These are phyloP conservation scores for Dothidotthia symphoricarpi DNA, from an alignment of 2,329 filamentous ascomycete genomes.

Conservation along the genomic window DNA sequence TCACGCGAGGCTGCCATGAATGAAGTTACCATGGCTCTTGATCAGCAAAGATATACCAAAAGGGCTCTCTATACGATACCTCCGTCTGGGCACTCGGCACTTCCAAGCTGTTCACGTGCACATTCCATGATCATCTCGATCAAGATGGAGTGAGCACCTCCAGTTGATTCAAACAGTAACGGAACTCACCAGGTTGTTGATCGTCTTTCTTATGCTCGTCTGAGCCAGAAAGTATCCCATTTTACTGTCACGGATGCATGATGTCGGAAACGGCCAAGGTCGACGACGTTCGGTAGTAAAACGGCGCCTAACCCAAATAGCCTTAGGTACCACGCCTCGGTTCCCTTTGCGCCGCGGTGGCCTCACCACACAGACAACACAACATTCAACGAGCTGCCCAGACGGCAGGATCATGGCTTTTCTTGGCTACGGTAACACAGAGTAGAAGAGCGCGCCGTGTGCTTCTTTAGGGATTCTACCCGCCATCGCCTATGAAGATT, in stretches of 20 bases:
- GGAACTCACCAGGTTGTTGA: no score
- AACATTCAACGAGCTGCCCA: neutral
- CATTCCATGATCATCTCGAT: constrained; percentile 5
- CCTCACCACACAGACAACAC: no score
- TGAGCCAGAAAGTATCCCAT: no score
- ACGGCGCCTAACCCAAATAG: constrained; percentile 2
- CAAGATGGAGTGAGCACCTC: neutral
- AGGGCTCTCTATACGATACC: constrained; percentile 2
- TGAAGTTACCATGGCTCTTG: constrained; percentile 1
- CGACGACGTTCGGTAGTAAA: no score
- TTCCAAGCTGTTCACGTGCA: constrained; percentile 5
- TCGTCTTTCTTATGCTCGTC: no score
- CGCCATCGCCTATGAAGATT: constrained; percentile 3
- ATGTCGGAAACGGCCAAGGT: no score
- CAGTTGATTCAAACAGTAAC: neutral
- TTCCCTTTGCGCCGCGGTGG: constrained; percentile 8
- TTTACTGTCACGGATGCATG: no score
- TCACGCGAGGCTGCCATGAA: constrained; percentile 1
- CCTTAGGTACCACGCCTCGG: constrained; percentile 4
- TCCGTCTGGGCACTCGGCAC: constrained; percentile 19
- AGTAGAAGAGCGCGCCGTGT: constrained; percentile 10
- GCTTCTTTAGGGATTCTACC: constrained; percentile 13
- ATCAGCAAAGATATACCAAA: constrained; percentile 10
- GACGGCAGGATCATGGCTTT: constrained; percentile 7
- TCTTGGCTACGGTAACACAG: constrained; percentile 1